Base-by-base conservation (phyloP, 2,329 filamentous ascomycete species). In the Chlorencoelia australis region DNA sequence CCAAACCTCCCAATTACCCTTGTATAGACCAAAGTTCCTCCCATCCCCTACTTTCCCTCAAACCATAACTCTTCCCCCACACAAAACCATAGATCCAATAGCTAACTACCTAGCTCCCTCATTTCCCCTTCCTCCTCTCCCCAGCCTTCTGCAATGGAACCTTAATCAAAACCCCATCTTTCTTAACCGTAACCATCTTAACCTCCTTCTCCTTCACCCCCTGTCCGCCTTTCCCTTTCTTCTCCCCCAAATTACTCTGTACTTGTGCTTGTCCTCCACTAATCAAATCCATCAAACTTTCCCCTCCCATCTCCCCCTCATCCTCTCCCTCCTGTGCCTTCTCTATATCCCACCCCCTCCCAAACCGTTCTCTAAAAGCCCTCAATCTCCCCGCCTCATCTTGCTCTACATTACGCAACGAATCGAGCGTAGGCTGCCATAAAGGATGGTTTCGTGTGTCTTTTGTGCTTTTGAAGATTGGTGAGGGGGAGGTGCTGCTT, bases 301-400 rank as follows among this genome's bases (percentile, higher is more conserved):
- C 69, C 35, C 71, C 66, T 35, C 43, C 44, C 24, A 43, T 39
- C 13, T 53, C 49, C 20, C 34, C 49, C 21, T 48, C 44, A 25
- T 41, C 50, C 15, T 41, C 47, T 45, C 13, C 49, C 47, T 70
- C 67, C 30, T 69, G 66, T 33, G 64, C 59, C 31, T 47, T 14
- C 7, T 58, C 64, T 16, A 74, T 67, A 64, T 98, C 91, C 69
- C 84, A 98, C 8, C 76, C 77, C 41, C 81, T 69, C 17, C 91
- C 91, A 66, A 88, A 98, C 39, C 82, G 73, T 43, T 72, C 73
- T 53, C 91, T 73, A 67, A 98, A 98, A 37, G 84, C 82, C 35
- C 80, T 82, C 54, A 98, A 64, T 56, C 82, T 76, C 13, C 91
- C 91, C 3, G 91, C 89, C 70, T 96, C 91, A 60, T 98, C 91